phyloP scores from a whole-genome alignment of 2,329 filamentous ascomycete species.

The Cyphellophora attinorum region DNA sequence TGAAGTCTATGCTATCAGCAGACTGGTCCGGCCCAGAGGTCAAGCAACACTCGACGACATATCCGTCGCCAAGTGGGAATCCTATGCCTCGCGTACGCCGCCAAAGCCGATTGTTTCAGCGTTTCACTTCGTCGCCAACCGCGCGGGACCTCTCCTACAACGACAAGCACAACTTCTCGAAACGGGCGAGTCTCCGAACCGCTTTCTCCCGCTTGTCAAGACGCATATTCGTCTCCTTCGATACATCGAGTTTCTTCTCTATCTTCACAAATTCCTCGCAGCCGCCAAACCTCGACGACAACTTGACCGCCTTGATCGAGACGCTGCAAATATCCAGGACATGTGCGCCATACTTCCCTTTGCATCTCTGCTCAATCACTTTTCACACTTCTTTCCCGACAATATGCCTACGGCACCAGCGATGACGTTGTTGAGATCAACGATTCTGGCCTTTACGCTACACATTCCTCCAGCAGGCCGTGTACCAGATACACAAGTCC shows the following conservation, averaged over 20 bases:
- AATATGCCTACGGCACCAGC: constrained; percentile 28
- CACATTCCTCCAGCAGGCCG: constrained; percentile 33
- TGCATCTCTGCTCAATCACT: constrained; percentile 29
- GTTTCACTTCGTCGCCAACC: constrained; percentile 34
- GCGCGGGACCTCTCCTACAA: constrained; percentile 30
- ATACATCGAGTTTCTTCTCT: constrained; percentile 34
- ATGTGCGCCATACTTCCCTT: too few relatives aligned
- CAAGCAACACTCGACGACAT: constrained; percentile 31
- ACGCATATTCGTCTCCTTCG: constrained; percentile 31
- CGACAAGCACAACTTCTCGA: too few relatives aligned
- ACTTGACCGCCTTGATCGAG: too few relatives aligned
- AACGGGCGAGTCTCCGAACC: constrained; percentile 7
- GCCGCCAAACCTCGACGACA: constrained; percentile 23
- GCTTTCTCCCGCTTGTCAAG: neutral
- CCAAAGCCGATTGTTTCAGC: constrained; percentile 26
- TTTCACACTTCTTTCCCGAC: constrained; percentile 31
- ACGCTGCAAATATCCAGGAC: constrained; percentile 14
- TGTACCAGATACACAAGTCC: constrained; percentile 24
- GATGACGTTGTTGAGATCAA: constrained; percentile 33
- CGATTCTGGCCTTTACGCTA: constrained; percentile 35
- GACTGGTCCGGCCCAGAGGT: constrained; percentile 29
- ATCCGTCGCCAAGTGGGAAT: constrained; percentile 34
- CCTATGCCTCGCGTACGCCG: constrained; percentile 26
- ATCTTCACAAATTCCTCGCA: constrained; percentile 31
- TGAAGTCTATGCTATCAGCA: constrained; percentile 35